Evolutionary conservation across 345 rosid species (phyloP).

Genomic region (Psidium friedrichsthalianum): DNA sequence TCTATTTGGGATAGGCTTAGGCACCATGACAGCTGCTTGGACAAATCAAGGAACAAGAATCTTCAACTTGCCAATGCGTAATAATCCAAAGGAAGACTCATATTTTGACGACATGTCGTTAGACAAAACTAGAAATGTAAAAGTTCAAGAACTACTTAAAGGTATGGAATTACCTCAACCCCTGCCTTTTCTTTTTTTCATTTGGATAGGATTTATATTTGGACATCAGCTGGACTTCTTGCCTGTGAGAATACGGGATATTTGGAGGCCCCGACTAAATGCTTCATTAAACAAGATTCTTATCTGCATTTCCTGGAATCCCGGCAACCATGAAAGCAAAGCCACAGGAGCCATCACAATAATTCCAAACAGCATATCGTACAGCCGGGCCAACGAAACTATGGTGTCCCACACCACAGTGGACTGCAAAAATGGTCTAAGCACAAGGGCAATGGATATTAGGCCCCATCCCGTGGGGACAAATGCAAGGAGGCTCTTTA

Average conservation of each 20-base stretch:
- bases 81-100: background rate
- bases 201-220: too few relatives aligned
- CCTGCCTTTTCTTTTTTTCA: too few relatives aligned
- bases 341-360: slow-evolving; percentile 73
- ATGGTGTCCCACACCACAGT: slow-evolving; percentile 61
- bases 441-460: slow-evolving; percentile 58
- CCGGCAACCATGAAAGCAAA: slow-evolving; percentile 83
- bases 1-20: background rate
- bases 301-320: slow-evolving; percentile 80
- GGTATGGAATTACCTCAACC: slow-evolving; percentile 10
- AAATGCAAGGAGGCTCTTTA: slow-evolving; percentile 71
- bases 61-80: background rate
- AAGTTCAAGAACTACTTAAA: background rate
- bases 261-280: slow-evolving; percentile 86
- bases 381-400: slow-evolving; percentile 71
- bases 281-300: slow-evolving; percentile 85
- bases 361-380: slow-evolving; percentile 71
- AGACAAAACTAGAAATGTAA: background rate
- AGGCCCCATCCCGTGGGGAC: slow-evolving; percentile 93
- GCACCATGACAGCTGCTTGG: background rate
- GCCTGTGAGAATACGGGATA: slow-evolving; percentile 62
- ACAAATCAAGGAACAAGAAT: background rate
- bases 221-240: slow-evolving; percentile 37
- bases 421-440: slow-evolving; percentile 29
- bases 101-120: background rate